Evolutionary conservation across 352 stramenopile genomes (phyloP), one percentile per base, ranked within the genome.

Genomic region (Globisporangium cystogenes): DNA sequence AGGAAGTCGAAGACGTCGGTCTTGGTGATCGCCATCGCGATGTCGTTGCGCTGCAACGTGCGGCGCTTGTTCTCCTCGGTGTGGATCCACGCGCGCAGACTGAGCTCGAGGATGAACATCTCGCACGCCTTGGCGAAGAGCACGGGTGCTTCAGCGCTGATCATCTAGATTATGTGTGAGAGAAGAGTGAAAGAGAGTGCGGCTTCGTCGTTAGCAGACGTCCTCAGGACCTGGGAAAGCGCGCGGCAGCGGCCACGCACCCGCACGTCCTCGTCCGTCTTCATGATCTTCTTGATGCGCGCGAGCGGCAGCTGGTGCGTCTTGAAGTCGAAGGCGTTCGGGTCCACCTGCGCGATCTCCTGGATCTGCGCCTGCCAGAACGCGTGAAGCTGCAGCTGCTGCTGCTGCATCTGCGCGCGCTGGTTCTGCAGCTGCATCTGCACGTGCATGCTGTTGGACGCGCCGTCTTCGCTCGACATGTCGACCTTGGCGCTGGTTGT

Each of bases 261-360:
- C 33, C 85, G 83, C 41, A 97, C 84, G 65, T 97, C 88, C 57
- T 98, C 91, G 67, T 98, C 91, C 45, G 88, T 92, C 71, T 97
- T 96, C 91, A 98, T 98, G 71, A 98, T 98, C 62, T 96, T 96
- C 76, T 97, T 98, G 60, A 98, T 96, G 48, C 91, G 84, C 48
- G 91, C 90, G 53, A 98, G 84, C 29, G 91, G 90, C 39, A 98
- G 73, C 51, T 97, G 83, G 61, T 95, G 77, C 58, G 78, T 91
- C 68, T 93, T 91, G 51, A 95, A 93, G 60, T 95, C 85, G 54
- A 90, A 90, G 33, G 76, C 63, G 62, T 83, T 87, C 23, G 80
- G 75, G 67, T 93, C 81, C 43, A 95, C 85, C 67, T 95, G 76
- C 7, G 80, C 89, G 57, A 96, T 95, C 60, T 94, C 85, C 47